Base-by-base conservation (phyloP, 495 filamentous ascomycete species). In the Neurospora sp. region DNA sequence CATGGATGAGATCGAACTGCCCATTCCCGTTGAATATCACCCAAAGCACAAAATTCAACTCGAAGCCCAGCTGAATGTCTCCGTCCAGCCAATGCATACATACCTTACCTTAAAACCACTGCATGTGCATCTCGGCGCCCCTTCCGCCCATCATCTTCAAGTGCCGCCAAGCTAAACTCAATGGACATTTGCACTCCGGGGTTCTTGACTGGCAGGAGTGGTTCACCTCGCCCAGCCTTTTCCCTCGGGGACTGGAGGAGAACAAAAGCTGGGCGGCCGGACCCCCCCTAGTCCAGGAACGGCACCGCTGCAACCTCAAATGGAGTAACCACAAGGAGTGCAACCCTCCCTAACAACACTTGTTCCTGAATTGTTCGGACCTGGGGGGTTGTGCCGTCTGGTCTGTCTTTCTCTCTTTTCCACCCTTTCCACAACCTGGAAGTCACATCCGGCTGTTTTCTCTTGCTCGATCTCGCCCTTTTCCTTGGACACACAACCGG, bases 311-410 rank as follows among this genome's bases (percentile, higher is more conserved):
- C 54, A 35, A 31, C 54, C 23, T 35, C 54, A 16, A 35, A 35
- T 62, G 20, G 46, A 14, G 54, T 14, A 35, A 3, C 54, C 54
- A 66, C 54, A 66, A 31, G 27, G 54, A 66, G 54, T 35, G 54
- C 54, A 66, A 66, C 54, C 54, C 54, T 66, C 54, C 54, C 54
- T 62, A 62, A 62, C 54, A 62, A 35, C 54, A 76, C 72, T 70
- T 74, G 78, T 80, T 78, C 78, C 78, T 80, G 77, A 73, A 75
- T 72, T 73, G 77, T 76, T 77, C 73, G 77, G 69, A 73, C 71
- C 72, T 72, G 23, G 54, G 48, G 54, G 54, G 23, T 35, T 66
- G 27, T 62, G 23, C 23, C 23, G 54, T 62, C 20, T 5, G 20
- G n/a, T 59, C 48, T 23, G 11, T 59, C 71, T 27, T 70, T 66